Base-by-base conservation (phyloP, 2,329 filamentous ascomycete genomes). In the Ascochyta fabae region DNA sequence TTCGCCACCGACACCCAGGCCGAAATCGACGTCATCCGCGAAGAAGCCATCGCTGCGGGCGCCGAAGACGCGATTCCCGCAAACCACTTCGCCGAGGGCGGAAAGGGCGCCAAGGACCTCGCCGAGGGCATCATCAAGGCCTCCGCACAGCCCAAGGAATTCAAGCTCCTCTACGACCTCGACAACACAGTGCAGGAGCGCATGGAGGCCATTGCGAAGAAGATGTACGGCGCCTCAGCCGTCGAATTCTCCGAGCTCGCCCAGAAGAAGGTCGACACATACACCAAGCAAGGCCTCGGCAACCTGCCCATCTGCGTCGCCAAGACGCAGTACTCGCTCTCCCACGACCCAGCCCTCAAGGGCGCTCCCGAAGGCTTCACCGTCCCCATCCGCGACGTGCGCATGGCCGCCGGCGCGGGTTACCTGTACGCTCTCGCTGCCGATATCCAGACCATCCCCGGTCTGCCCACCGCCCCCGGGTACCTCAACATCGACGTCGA, bases 361-460 rank as follows among this genome's bases (percentile, higher is more conserved):
- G 95, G 95, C 60, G 95, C 95, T 8, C 95, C 95, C 23, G 91
- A 88, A 4, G 95, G 94, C 56, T 99, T 98, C 78, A 96, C 91
- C 0, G 87, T 99, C 6, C 95, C 95, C 2, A 96, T 99, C 67
- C 84, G 94, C 56, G 95, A 99, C 73, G 94, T 99, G 35, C 84
- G 93, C 60, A 87, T 99, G 83, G 95, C 95, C 26, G 93, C 93
- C 56, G 95, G 95, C 71, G 95, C 92, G 60, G 95, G 95, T 60
- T 64, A 71, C 59, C 64, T 89, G 49, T 97, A 96, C 68, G 95
- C 95, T 6, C 84, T 98, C 59, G 95, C 95, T 49, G 95, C 95
- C 13, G 95, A 99, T 72, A 98, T 99, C 64, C 95, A 98, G 82
- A 99, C 95, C 1, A 99, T 99, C 62, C 95, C 95, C 13, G 95